A percentile compares a stretch with the other conserved stretches of the same genome.
These are phyloP conservation scores for Magnaporthiopsis incrustans DNA, from an alignment of 2,329 filamentous ascomycete species.

Conservation along the genomic window DNA sequence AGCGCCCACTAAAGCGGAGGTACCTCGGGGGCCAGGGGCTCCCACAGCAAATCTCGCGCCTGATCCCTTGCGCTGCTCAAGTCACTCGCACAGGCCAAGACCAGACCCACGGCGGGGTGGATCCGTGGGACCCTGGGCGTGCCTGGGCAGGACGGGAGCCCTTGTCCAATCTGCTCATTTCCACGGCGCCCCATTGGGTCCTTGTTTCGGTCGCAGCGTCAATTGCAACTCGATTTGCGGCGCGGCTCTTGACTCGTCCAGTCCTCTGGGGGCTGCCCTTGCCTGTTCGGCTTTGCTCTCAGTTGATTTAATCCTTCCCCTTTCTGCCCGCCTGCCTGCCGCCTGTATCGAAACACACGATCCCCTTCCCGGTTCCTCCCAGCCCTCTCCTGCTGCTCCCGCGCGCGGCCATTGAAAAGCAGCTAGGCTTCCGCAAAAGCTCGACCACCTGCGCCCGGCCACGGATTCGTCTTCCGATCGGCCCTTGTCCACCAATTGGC, in stretches of 20 bases:
- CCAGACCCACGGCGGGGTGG: too few species aligned
- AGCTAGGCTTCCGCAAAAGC: background rate
- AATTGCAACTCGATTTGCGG: background rate
- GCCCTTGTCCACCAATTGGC: background rate
- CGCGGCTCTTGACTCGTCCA: background rate
- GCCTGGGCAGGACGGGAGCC: background rate
- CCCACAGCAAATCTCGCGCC: background rate
- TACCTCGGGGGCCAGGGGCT: background rate
- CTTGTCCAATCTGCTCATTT: constrained; percentile 1
- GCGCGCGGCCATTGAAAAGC: background rate
- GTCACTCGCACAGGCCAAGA: background rate
- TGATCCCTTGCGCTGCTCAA: background rate
- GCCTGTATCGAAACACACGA: background rate
- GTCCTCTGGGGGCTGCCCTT: background rate
- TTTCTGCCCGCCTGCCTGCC: background rate
- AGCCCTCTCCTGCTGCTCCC: background rate
- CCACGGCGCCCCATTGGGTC: background rate
- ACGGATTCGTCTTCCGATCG: background rate
- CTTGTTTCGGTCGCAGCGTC: background rate
- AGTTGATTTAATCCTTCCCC: background rate
- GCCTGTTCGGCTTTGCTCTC: background rate
- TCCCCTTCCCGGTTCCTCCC: background rate
- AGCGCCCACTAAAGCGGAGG: background rate
- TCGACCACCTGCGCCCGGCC: background rate
- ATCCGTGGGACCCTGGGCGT: background rate